These are phyloP conservation scores for Lactuca saligna DNA, from an alignment of 129 eudicot species.

Conservation along the genomic window DNA sequence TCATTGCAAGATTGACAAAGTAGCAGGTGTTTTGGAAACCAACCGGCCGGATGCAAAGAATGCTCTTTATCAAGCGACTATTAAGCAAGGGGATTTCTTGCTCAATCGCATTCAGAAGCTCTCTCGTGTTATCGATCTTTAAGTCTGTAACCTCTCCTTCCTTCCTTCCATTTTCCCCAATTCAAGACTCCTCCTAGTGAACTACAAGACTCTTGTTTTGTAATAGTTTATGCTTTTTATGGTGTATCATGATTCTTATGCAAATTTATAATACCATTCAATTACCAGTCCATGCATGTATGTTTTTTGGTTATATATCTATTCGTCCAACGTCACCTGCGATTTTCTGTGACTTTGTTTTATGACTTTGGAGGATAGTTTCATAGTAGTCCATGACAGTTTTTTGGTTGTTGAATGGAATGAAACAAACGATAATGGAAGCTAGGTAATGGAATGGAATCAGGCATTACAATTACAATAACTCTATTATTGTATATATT, in stretches of 20 bases:
- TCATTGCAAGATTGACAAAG: conserved; percentile 97
- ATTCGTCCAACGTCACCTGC: no score
- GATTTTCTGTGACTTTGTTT: no score
- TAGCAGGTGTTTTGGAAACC: conserved; percentile 91
- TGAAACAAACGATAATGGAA: no score
- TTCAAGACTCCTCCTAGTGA: background rate
- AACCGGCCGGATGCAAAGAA: conserved; percentile 97
- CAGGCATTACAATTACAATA: no score
- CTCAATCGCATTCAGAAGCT: conserved; percentile 92
- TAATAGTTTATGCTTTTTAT: conserved; percentile 8
- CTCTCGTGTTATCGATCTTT: conserved; percentile 94
- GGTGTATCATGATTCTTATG: background rate
- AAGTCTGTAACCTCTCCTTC: conserved; percentile 9
- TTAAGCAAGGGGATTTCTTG: conserved; percentile 94
- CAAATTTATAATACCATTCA: no score
- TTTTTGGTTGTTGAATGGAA: no score
- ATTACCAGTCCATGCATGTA: no score
- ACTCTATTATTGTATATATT: no score
- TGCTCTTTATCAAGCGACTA: conserved; percentile 94
- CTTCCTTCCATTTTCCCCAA: conserved; percentile 2
- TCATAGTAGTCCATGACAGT: no score
- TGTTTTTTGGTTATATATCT: no score
- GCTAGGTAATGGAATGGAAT: no score
- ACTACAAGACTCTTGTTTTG: conserved; percentile 16
- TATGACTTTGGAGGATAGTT: no score